Conservation (phyloP, 805 yeast species). For the Lipomyces japonicus region DNA sequence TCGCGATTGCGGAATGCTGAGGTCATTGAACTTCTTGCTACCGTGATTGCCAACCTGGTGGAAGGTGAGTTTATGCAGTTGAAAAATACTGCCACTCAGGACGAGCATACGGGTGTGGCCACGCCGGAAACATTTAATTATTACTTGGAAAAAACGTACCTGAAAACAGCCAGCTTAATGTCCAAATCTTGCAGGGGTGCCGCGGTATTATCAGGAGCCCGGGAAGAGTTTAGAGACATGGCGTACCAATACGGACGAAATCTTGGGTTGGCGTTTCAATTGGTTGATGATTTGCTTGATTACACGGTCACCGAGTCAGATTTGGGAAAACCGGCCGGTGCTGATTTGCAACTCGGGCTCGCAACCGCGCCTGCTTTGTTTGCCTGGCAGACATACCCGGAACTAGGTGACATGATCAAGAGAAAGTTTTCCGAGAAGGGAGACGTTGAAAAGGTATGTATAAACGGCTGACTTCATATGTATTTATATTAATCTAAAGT, state of each 20-base stretch:
- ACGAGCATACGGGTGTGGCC: constrained; percentile 51
- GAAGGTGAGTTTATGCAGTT: constrained; percentile 99
- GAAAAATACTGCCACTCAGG: constrained; percentile 74
- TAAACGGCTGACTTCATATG: neutral
- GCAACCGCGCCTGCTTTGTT: constrained; percentile 95
- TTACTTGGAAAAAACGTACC: constrained; percentile 89
- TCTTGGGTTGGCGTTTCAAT: constrained; percentile 90
- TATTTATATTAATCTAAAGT: neutral
- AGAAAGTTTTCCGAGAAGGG: constrained; percentile 78
- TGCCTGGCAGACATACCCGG: constrained; percentile 89
- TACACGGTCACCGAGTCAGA: constrained; percentile 82
- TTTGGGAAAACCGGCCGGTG: constrained; percentile 93
- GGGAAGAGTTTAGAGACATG: constrained; percentile 68
- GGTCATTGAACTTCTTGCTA: constrained; percentile 90
- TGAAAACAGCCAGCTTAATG: constrained; percentile 91
- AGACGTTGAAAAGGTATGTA: constrained; percentile 59
- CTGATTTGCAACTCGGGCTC: constrained; percentile 86
- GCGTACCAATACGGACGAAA: constrained; percentile 91
- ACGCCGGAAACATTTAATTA: constrained; percentile 75
- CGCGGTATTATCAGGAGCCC: constrained; percentile 85
- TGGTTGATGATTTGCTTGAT: constrained; percentile 94
- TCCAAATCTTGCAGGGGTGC: constrained; percentile 91
- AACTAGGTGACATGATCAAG: constrained; percentile 74
- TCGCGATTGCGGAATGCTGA: constrained; percentile 94
- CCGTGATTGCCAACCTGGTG: constrained; percentile 92